A percentile compares a stretch with the other conserved stretches of the same genome.
These are phyloP conservation scores for Verbena officinalis DNA, from an alignment of 257 asterid species.

Conservation along the genomic window DNA sequence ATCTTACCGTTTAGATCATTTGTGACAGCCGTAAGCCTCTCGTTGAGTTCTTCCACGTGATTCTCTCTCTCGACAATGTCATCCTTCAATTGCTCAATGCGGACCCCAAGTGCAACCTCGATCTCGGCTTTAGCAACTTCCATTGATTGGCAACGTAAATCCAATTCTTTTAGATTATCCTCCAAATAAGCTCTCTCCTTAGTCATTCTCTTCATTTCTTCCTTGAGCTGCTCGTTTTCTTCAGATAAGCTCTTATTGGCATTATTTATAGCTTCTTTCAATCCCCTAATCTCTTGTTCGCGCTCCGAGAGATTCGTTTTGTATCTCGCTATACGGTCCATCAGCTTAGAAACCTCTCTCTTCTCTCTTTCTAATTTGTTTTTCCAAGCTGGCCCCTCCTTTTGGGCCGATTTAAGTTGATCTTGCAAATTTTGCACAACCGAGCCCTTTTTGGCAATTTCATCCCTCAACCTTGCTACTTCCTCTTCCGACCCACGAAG, in stretches of 20 bases:
- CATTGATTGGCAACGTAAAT: slow-evolving; percentile 64
- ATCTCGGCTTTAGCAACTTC: slow-evolving; percentile 65
- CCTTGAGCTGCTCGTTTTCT: slow-evolving; percentile 69
- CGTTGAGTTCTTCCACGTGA: slow-evolving; percentile 44
- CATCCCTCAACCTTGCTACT: slow-evolving; percentile 47
- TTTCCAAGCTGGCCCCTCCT: slow-evolving; percentile 60
- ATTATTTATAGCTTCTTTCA: slow-evolving; percentile 70
- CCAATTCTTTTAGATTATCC: slow-evolving; percentile 67
- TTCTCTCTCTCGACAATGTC: slow-evolving; percentile 48
- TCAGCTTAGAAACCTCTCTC: slow-evolving; percentile 67
- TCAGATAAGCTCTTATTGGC: slow-evolving; percentile 82
- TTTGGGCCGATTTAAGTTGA: slow-evolving; percentile 59
- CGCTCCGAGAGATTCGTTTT: slow-evolving; percentile 72
- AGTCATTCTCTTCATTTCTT: slow-evolving; percentile 51
- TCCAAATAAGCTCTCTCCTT: slow-evolving; percentile 70
- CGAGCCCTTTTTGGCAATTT: slow-evolving; percentile 47
- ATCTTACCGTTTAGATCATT: slow-evolving; percentile 44
- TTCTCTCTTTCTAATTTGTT: slow-evolving; percentile 62
- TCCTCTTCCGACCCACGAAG: slow-evolving; percentile 58
- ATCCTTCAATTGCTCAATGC: slow-evolving; percentile 52
- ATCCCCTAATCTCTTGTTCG: slow-evolving; percentile 77
- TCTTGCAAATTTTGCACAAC: slow-evolving; percentile 47
- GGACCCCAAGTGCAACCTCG: slow-evolving; percentile 47
- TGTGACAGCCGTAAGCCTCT: slow-evolving; percentile 36
- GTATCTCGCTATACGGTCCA: slow-evolving; percentile 71